Evolutionary conservation across 192 early-diverging fungal species (phyloP).

Genomic region (Backusella morwellensis): DNA sequence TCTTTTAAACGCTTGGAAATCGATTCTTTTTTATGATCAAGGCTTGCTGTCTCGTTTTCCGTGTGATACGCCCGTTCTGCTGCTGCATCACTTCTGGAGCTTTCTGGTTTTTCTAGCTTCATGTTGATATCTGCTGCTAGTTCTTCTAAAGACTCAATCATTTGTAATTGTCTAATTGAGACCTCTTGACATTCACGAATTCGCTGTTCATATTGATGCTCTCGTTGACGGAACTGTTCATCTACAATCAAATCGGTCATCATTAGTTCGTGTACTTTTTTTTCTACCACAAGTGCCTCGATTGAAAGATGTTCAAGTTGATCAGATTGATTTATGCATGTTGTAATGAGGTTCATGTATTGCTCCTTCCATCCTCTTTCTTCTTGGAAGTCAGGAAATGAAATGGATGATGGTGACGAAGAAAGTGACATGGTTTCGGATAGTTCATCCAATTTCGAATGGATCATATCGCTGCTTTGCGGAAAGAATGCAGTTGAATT

Average conservation of each 20-base stretch:
- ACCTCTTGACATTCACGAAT: constrained; percentile 22
- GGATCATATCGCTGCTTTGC: constrained; percentile 20
- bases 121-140: constrained; percentile 13
- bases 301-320: constrained; percentile 25
- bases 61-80: background rate
- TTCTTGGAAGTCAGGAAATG: background rate
- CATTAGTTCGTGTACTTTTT: constrained; percentile 22
- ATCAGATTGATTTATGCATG: constrained; percentile 28
- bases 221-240: constrained; percentile 24
- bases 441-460: constrained; percentile 27
- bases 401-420: background rate
- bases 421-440: constrained; percentile 20
- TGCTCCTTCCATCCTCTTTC: constrained; percentile 14
- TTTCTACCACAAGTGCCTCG: constrained; percentile 20
- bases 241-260: background rate
- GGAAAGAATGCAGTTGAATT: constrained; percentile 24
- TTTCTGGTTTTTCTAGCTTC: constrained; percentile 11
- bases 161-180: constrained; percentile 8
- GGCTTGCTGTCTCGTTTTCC: background rate
- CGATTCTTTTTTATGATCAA: background rate
- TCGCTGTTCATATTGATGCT: constrained; percentile 15
- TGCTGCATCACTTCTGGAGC: background rate
- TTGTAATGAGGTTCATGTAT: constrained; percentile 13
- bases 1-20: constrained; percentile 10
- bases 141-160: constrained; percentile 23